A percentile compares a stretch with the other conserved stretches of the same genome.
Evolutionary conservation across 208 protist species (phyloP).

Genomic region (Naegleria gruberi): DNA sequence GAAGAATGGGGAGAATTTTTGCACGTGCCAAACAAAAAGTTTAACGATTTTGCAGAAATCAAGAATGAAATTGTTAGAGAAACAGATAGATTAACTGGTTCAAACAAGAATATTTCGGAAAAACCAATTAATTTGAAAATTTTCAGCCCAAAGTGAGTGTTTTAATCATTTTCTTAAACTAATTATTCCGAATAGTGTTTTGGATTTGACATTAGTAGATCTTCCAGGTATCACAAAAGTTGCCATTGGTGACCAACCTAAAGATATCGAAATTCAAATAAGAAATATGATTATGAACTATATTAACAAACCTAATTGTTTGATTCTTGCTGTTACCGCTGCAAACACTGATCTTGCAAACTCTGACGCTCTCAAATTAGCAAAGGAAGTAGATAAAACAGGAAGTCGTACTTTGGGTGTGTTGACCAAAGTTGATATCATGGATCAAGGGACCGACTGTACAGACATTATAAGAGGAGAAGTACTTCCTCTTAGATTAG

Average conservation of each 20-base stretch:
- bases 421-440: constrained; percentile 97
- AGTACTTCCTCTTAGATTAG: constrained; percentile 81
- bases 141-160: constrained; percentile 53
- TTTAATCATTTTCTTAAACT: neutral
- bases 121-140: constrained; percentile 95
- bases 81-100: constrained; percentile 89
- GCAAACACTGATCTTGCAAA: constrained; percentile 99
- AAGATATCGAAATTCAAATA: constrained; percentile 94
- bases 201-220: constrained; percentile 98
- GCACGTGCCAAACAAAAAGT: constrained; percentile 74
- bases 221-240: constrained; percentile 98
- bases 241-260: constrained; percentile 93
- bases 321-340: constrained; percentile 95
- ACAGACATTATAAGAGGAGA: constrained; percentile 85
- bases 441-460: constrained; percentile 95
- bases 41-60: constrained; percentile 89
- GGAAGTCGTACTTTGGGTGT: constrained; percentile 95
- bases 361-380: constrained; percentile 93
- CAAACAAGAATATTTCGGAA: constrained; percentile 83
- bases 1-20: constrained; percentile 69
- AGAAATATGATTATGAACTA: constrained; percentile 91
- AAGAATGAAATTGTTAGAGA: constrained; percentile 85
- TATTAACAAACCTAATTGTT: constrained; percentile 88
- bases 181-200: constrained; percentile 55
- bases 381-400: constrained; percentile 90